phyloP scores from a whole-genome alignment of 768 basidiomycete species.

The Xerocomellus amylosporus region DNA sequence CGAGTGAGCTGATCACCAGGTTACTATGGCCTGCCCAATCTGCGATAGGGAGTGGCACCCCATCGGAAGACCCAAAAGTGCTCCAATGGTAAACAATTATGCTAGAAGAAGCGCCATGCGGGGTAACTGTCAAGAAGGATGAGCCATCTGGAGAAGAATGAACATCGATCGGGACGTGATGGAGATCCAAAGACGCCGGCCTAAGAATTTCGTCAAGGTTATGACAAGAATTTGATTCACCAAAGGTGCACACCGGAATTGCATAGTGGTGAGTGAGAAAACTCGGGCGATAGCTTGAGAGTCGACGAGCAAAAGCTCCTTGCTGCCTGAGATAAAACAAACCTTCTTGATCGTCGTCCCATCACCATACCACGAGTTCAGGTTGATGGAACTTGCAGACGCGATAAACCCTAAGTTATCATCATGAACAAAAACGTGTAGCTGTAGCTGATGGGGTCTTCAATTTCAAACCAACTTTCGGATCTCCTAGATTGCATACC shows the following conservation, averaged over 20 bases:
- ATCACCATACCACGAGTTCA: constrained; percentile 46
- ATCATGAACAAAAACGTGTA: constrained; percentile 50
- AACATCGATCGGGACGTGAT: constrained; percentile 31
- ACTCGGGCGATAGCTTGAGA: constrained; percentile 42
- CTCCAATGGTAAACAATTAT: constrained; percentile 52
- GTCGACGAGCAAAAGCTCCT: constrained; percentile 55
- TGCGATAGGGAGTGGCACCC: constrained; percentile 38
- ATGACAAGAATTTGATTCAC: background rate
- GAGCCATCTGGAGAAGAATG: constrained; percentile 55
- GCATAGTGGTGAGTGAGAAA: constrained; percentile 52
- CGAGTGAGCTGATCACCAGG: constrained; percentile 45
- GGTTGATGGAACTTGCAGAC: constrained; percentile 41
- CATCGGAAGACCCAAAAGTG: constrained; percentile 52
- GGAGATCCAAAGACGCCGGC: constrained; percentile 45
- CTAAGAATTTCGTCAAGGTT: constrained; percentile 25
- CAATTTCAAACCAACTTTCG: background rate
- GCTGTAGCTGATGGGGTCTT: constrained; percentile 27
- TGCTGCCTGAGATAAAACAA: constrained; percentile 47
- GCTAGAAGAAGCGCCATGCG: constrained; percentile 12
- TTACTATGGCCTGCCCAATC: constrained; percentile 22
- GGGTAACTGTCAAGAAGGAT: constrained; percentile 41
- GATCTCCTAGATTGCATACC: constrained; percentile 25
- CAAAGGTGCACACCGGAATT: constrained; percentile 44
- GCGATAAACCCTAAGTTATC: constrained; percentile 44
- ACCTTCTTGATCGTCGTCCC: constrained; percentile 35